A percentile compares a stretch with the other conserved stretches of the same genome.
Evolutionary conservation across 495 filamentous ascomycete genomes (phyloP).

Genomic region (Cairneyella variabilis): DNA sequence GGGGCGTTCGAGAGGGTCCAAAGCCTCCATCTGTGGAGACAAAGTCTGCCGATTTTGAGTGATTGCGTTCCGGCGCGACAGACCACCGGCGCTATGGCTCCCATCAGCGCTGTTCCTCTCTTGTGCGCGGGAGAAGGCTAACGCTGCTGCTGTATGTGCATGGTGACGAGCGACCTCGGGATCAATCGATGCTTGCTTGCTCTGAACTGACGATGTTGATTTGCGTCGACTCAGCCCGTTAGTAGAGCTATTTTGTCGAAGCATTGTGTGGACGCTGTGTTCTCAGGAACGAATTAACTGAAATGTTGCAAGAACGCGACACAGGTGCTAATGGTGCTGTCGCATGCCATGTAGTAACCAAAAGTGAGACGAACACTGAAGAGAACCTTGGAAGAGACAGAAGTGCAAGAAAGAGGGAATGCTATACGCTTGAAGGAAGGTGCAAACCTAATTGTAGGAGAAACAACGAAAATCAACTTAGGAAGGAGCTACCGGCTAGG

Average conservation of each 20-base stretch:
- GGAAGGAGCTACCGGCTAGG: conserved; percentile 1
- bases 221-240: conserved; percentile 54
- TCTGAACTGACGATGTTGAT: conserved; percentile 58
- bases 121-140: conserved; percentile 58
- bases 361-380: conserved; percentile 18
- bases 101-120: conserved; percentile 42
- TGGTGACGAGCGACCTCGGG: conserved; percentile 54
- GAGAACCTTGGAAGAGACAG: not conserved
- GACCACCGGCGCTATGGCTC: conserved; percentile 9
- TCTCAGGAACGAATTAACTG: conserved; percentile 18
- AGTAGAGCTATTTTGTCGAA: conserved; percentile 41
- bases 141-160: conserved; percentile 63
- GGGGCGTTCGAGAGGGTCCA: not conserved
- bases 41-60: conserved; percentile 29
- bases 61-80: not conserved
- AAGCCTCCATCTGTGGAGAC: conserved; percentile 3
- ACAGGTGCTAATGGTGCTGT: conserved; percentile 15
- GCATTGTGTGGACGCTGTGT: conserved; percentile 33
- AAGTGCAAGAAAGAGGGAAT: not conserved
- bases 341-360: conserved; percentile 24
- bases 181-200: conserved; percentile 43
- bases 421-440: conserved; percentile 2
- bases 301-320: conserved; percentile 22
- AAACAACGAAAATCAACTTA: not conserved
- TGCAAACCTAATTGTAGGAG: not conserved